Conservation (phyloP, 2,329 filamentous ascomycete genomes). For the Xylaria sp. region DNA sequence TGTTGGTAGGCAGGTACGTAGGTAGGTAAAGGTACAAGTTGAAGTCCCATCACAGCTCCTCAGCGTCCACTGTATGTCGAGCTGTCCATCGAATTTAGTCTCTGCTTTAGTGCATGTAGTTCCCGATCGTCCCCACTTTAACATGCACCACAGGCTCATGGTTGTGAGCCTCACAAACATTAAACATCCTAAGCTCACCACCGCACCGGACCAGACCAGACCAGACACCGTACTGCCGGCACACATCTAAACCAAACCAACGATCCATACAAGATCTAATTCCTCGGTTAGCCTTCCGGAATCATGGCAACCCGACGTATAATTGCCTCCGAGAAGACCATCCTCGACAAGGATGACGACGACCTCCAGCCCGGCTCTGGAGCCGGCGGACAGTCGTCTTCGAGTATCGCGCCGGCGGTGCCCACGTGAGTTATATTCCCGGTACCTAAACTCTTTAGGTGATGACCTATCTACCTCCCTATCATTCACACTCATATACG, state of each 20-base stretch:
- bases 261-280: neutral
- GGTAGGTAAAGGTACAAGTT: neutral
- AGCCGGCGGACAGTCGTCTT: conserved; percentile 66
- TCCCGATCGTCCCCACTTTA: conserved; percentile 16
- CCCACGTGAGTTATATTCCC: conserved; percentile 71
- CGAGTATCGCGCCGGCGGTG: conserved; percentile 78
- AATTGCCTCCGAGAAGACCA: conserved; percentile 72
- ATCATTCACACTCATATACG: neutral
- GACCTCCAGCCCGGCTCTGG: conserved; percentile 52
- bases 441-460: neutral
- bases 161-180: conserved; percentile 14
- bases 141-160: neutral
- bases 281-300: neutral
- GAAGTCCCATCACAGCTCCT: too few species aligned
- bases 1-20: too few species aligned
- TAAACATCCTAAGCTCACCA: neutral
- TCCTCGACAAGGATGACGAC: conserved; percentile 69
- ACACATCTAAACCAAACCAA: neutral
- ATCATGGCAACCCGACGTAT: conserved; percentile 77
- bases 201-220: neutral
- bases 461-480: neutral
- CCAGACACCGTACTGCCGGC: too few species aligned
- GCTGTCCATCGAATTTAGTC: neutral
- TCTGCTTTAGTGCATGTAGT: neutral
- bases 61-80: neutral